Evolutionary conservation across 345 rosid genomes (phyloP), one percentile per base, ranked within the genome.

Genomic region (Linum lewisii): DNA sequence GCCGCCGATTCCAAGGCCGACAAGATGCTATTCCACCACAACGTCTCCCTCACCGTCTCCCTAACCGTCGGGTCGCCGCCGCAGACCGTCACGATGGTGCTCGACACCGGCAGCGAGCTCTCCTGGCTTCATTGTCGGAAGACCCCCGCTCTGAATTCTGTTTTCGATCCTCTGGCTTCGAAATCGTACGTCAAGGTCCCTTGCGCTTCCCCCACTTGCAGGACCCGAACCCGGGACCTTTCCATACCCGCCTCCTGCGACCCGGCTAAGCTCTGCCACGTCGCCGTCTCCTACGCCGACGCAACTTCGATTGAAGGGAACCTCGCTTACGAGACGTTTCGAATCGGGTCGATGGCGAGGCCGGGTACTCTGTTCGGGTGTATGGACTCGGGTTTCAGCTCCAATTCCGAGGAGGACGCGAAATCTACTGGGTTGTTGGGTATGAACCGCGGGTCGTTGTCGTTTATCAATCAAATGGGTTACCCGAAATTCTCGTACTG

Each of bases 21-120:
- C 79, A 87, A 90, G 77, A 84, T 90, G 59, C 84, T 80, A 22
- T 90, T 87, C 73, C 90, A 69, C 69, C 95, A 85, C 67, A 90
- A 90, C 61, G 84, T 87, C 15, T 83, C 81, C 70, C 88, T 90
- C 67, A 81, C 90, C 5, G 90, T 85, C 38, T 73, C 85, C 50
- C 78, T 90, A 59, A 66, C 90, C 23, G 89, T 81, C 26, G 97
- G 97, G 21, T 83, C 89, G 7, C 97, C 95, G 20, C 95, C 97
- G 10, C 95, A 90, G 66, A 86, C 83, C 66, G 85, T 84, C 57
- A 75, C 97, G 67, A 78, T 90, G 90, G 97, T 85, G 42, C 65
- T 90, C 34, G 95, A 90, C 83, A 90, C 97, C 4, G 95, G 97
- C 18, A 85, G 94, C 62, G 97, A 90, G 65, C 95, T 87, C 71